Evolutionary conservation across 768 basidiomycete genomes (phyloP).

Genomic region (Suillus sp.): DNA sequence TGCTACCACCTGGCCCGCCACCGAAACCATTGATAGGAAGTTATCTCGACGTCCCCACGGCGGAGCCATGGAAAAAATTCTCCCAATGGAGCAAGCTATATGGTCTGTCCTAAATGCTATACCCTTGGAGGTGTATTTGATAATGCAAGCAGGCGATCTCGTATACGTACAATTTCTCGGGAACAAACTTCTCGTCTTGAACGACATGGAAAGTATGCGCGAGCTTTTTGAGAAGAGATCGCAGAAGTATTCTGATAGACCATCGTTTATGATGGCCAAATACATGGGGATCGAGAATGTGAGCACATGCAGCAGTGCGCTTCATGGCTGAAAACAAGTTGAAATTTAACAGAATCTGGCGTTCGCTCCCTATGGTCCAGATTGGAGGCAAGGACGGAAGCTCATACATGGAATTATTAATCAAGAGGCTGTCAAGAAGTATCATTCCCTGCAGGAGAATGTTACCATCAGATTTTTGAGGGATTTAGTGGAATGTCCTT

Average conservation of each 20-base stretch:
- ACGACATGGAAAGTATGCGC: constrained; percentile 28
- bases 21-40: constrained; percentile 30
- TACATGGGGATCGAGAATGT: constrained; percentile 13
- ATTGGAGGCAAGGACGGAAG: constrained; percentile 18
- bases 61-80: constrained; percentile 27
- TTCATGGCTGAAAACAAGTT: neutral
- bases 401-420: constrained; percentile 7
- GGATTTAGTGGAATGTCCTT: constrained; percentile 12
- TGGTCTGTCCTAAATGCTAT: constrained; percentile 9
- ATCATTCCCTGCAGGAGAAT: constrained; percentile 12
- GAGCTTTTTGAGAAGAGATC: constrained; percentile 35
- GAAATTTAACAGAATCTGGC: constrained; percentile 4
- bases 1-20: constrained; percentile 33
- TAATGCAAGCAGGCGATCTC: constrained; percentile 17
- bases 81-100: constrained; percentile 23
- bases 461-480: constrained; percentile 9
- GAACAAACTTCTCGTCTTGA: constrained; percentile 22
- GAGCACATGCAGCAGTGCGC: neutral
- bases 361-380: constrained; percentile 20
- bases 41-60: constrained; percentile 24
- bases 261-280: constrained; percentile 15
- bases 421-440: constrained; percentile 12
- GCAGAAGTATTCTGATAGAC: constrained; percentile 22
- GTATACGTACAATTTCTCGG: constrained; percentile 20
- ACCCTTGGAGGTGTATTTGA: neutral